A percentile compares a stretch with the other conserved stretches of the same genome.
Conservation (phyloP, 169 alveolate genomes). For the Besnoitia besnoiti region DNA sequence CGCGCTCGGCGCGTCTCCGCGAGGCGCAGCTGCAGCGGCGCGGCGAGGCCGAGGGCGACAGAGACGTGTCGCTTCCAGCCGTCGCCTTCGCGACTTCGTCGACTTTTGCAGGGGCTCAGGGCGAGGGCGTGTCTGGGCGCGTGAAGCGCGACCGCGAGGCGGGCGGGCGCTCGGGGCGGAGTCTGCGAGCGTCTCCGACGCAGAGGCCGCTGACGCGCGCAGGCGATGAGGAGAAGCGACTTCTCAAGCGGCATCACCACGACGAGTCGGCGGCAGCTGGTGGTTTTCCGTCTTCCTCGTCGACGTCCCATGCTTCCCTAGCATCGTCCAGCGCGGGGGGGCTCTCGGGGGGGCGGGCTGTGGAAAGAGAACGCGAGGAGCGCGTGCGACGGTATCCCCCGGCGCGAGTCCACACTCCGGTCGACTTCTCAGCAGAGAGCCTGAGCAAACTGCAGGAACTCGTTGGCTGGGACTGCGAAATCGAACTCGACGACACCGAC, state of each 20-base stretch:
- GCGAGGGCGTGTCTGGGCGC: no score
- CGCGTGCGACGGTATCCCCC: neutral
- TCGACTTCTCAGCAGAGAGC: neutral
- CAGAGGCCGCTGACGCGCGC: no score
- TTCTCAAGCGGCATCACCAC: neutral
- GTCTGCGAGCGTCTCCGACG: no score
- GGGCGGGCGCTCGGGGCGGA: no score
- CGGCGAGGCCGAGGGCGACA: neutral
- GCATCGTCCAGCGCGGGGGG: neutral
- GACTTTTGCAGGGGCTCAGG: no score
- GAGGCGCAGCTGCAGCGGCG: neutral
- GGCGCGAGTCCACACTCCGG: neutral
- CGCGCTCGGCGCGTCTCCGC: no score
- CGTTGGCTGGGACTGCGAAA: conserved; percentile 16
- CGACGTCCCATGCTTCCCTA: neutral
- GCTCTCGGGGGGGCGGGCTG: neutral
- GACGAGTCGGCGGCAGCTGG: neutral
- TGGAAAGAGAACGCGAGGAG: neutral
- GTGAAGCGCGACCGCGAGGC: no score
- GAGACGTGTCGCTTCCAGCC: neutral
- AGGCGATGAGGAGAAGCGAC: neutral
- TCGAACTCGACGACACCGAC: neutral
- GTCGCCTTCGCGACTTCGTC: neutral
- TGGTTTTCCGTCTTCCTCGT: neutral
- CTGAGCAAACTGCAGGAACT: neutral